Evolutionary conservation across 2,329 filamentous ascomycete species (phyloP), one percentile per base, ranked within the genome.

Genomic region (Penicillium aurantiogriseum): DNA sequence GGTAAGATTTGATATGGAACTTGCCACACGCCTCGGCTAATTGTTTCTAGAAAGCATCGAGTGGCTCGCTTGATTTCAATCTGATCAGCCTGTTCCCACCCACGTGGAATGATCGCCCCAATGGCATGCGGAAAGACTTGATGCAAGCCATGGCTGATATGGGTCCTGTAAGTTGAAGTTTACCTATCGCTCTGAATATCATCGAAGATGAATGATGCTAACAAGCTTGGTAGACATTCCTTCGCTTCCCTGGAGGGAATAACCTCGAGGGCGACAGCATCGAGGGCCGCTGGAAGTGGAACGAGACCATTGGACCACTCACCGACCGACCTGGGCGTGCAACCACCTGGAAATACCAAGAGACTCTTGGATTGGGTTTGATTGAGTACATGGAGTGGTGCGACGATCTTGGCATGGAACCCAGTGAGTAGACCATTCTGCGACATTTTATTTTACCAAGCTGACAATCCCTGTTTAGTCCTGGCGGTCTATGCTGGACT

Each of bases 31-130:
- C 4, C 1, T 5, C 29, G 23, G 23, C 53, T 61, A 31, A 61
- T 29, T 39, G 1, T 7, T 13, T 31, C 2, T 38, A 70, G 68
- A 70, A 74, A 58, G 70, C 74, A 21, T 69, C 71, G 7, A 71
- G 70, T 6, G 73, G 73, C 33, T 74, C 75, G 1, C 69, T 81
- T 9, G 77, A 82, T 63, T 83, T 84, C 69, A 79, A 80, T 57
- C 68, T 84, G 19, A 79, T 84, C 58, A 80, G 77, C 49, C 67
- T 84, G 38, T 84, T 83, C 69, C 80, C 80, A 2, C 80, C 81
- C 5, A 84, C 81, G 0, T 84, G 80, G 76, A 83, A 82, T 51
- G 66, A 77, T 58, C 74, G 81, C 19, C 75, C 76, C 51, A 83
- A 84, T 63, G 81, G 81, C 19, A 68, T 83, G 42, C 74, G 81